A percentile compares a stretch with the other conserved stretches of the same genome.
These are phyloP conservation scores for Aleurites moluccanus DNA, from an alignment of 441 rosid species.

Conservation along the genomic window DNA sequence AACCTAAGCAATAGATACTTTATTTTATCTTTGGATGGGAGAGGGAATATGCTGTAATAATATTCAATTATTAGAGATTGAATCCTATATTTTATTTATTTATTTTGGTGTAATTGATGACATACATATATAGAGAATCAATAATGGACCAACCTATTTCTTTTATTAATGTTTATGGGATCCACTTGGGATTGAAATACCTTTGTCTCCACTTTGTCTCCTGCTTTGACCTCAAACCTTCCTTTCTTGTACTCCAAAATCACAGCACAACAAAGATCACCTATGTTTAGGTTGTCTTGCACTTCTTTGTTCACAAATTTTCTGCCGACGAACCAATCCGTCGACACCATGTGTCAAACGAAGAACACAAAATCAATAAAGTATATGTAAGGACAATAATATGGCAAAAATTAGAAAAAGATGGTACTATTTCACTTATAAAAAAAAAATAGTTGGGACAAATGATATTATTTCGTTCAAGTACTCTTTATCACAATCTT, in stretches of 20 bases:
- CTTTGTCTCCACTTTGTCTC: slow-evolving; percentile 50
- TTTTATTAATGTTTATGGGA: slow-evolving; percentile 25
- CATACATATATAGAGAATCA: not conserved
- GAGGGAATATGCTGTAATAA: no score
- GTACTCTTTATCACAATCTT: not conserved
- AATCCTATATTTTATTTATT: no score
- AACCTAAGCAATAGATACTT: no score
- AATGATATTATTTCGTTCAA: not conserved
- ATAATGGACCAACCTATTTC: no score
- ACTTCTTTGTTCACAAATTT: slow-evolving; percentile 27
- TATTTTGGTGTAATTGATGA: not conserved
- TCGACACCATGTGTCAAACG: slow-evolving; percentile 23
- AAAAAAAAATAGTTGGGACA: not conserved
- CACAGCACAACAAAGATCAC: slow-evolving; percentile 28
- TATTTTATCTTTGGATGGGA: no score
- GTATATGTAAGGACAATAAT: not conserved
- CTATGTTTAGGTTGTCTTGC: slow-evolving; percentile 33
- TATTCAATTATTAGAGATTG: no score
- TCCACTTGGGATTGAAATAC: slow-evolving; percentile 39
- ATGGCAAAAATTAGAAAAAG: not conserved
- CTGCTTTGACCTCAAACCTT: slow-evolving; percentile 29
- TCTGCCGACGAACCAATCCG: slow-evolving; percentile 45
- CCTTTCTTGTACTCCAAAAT: slow-evolving; percentile 40
- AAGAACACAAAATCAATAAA: not conserved
- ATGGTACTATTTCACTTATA: not conserved